These are phyloP conservation scores for Fennellomyces sp. DNA, from an alignment of 371 early-diverging fungal genomes.

Conservation along the genomic window DNA sequence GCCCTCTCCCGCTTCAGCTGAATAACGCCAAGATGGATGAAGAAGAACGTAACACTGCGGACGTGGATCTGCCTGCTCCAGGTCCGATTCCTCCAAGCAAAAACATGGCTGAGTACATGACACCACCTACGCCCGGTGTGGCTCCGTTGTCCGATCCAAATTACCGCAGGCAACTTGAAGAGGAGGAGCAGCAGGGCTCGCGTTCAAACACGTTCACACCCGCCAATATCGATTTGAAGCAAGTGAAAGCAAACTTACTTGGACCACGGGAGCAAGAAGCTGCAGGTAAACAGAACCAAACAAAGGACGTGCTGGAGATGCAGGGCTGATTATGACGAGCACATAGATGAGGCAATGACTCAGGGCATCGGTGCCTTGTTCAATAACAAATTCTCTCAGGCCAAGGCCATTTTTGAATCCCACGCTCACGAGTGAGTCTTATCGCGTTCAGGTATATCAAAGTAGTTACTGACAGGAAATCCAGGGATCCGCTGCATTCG, in stretches of 20 bases:
- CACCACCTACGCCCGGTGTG: not conserved
- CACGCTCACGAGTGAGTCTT: constrained; percentile 33
- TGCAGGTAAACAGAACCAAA: constrained; percentile 2
- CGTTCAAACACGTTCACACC: not conserved
- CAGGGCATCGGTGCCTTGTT: constrained; percentile 54
- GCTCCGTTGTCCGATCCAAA: not conserved
- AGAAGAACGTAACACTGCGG: not conserved
- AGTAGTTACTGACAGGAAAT: too few species aligned
- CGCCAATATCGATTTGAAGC: not conserved
- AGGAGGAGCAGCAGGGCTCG: not conserved
- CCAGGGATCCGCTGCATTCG: constrained; percentile 47
- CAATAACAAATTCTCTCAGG: constrained; percentile 58
- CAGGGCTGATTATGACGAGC: not conserved
- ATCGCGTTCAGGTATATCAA: too few species aligned
- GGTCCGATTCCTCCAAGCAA: constrained; percentile 3
- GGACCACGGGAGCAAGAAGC: constrained; percentile 7
- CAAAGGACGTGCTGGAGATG: not conserved
- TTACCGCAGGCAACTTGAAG: not conserved
- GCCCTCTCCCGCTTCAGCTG: not conserved
- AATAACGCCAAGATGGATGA: not conserved
- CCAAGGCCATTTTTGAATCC: constrained; percentile 36
- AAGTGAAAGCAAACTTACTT: not conserved
- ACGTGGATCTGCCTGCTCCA: not conserved
- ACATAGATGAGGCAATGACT: constrained; percentile 52
- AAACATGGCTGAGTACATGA: not conserved